phyloP scores from a whole-genome alignment of 1,284 basidiomycete genomes.

The Blastosporella zonata region DNA sequence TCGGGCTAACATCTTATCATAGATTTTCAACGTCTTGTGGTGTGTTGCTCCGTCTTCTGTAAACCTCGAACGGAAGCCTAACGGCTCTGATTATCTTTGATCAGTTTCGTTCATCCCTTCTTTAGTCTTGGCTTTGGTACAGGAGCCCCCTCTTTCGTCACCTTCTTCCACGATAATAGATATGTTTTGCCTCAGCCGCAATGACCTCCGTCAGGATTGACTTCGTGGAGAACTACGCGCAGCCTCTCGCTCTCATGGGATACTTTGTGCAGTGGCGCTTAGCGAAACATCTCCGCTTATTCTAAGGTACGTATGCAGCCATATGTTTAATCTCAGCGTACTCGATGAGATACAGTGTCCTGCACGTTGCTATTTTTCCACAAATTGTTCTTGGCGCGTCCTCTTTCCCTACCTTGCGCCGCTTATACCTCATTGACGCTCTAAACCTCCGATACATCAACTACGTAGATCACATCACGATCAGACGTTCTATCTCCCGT shows the following conservation, averaged over 20 bases:
- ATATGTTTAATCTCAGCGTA: conserved; percentile 1
- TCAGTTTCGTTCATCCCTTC: conserved; percentile 32
- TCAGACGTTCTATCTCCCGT: conserved; percentile 33
- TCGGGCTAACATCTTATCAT: no score
- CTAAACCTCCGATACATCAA: not conserved
- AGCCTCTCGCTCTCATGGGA: conserved; percentile 27
- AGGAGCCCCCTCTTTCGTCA: not conserved
- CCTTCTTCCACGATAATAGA: conserved; percentile 26
- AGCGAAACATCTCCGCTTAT: conserved; percentile 33
- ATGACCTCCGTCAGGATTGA: conserved; percentile 26
- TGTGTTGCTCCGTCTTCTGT: no score
- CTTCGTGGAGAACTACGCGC: conserved; percentile 27
- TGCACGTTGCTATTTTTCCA: conserved; percentile 32
- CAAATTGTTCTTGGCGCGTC: conserved; percentile 27
- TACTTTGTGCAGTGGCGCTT: conserved; percentile 30
- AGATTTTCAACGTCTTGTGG: no score
- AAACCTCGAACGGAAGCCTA: no score
- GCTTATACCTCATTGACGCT: not conserved
- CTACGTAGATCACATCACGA: conserved; percentile 2
- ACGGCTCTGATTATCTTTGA: no score
- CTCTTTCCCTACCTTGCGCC: conserved; percentile 4
- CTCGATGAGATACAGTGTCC: conserved; percentile 16
- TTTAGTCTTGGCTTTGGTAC: conserved; percentile 26
- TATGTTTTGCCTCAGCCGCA: conserved; percentile 25
- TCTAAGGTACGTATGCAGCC: conserved; percentile 21